phyloP scores from a whole-genome alignment of 495 filamentous ascomycete genomes.

The Aspergillus nidulans region DNA sequence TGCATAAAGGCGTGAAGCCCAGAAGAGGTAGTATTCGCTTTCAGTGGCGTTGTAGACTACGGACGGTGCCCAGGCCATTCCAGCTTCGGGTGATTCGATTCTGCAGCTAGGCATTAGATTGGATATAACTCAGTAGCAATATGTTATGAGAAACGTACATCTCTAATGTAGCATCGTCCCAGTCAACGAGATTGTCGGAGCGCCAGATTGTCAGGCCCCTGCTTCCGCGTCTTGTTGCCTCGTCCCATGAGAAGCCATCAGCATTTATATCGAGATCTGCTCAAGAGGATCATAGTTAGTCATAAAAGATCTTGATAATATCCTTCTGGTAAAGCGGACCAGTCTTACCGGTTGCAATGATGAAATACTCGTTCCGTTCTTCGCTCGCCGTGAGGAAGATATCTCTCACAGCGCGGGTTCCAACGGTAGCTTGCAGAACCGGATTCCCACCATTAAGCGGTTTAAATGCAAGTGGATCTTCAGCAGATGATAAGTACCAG shows the following conservation, averaged over 20 bases:
- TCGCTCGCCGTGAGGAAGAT: constrained; percentile 5
- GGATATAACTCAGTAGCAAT: background rate
- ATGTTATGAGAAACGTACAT: too few species aligned
- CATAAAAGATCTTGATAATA: background rate
- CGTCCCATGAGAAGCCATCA: constrained; percentile 11
- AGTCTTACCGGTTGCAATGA: constrained; percentile 7
- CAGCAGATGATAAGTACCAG: constrained; percentile 8
- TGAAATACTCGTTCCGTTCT: constrained; percentile 5
- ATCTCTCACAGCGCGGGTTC: background rate
- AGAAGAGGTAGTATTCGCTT: constrained; percentile 12
- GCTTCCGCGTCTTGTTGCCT: constrained; percentile 4
- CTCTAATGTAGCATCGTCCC: constrained; percentile 5
- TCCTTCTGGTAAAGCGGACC: background rate
- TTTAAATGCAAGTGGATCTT: constrained; percentile 1
- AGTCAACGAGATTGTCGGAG: constrained; percentile 6
- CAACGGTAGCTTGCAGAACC: constrained; percentile 2
- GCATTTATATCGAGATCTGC: constrained; percentile 14
- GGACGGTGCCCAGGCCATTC: constrained; percentile 12
- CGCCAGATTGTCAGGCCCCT: constrained; percentile 1
- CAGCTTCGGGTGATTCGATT: constrained; percentile 6
- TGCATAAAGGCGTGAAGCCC: constrained; percentile 2
- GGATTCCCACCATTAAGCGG: constrained; percentile 9
- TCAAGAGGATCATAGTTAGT: background rate
- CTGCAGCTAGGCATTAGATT: background rate
- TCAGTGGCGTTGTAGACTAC: constrained; percentile 6